Conservation (phyloP, 176 grass and related monocot genomes). For the Typha latifolia region DNA sequence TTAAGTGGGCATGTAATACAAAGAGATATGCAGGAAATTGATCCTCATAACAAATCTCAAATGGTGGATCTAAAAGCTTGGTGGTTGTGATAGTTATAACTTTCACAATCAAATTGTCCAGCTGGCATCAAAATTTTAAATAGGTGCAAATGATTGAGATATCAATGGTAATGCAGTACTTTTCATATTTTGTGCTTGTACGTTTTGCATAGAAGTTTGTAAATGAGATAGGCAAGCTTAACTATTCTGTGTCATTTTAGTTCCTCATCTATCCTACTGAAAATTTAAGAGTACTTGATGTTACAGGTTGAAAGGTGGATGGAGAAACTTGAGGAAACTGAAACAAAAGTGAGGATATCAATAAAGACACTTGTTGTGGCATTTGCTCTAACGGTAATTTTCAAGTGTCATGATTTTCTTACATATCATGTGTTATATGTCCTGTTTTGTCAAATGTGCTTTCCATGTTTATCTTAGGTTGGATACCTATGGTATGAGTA, state of each 20-base stretch:
- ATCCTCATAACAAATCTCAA: no score
- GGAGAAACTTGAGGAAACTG: constrained; percentile 94
- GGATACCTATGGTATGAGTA: constrained; percentile 96
- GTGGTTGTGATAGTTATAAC: no score
- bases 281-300: background rate
- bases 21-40: no score
- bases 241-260: background rate
- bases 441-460: constrained; percentile 3
- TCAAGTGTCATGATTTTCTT: constrained; percentile 13
- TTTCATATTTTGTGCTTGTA: no score
- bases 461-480: constrained; percentile 38
- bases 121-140: no score
- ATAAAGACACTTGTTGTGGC: constrained; percentile 67
- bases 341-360: constrained; percentile 60
- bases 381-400: constrained; percentile 59
- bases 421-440: background rate
- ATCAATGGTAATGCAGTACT: no score
- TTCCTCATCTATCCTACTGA: constrained; percentile 1
- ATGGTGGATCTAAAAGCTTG: no score
- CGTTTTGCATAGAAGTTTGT: no score
- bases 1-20: no score
- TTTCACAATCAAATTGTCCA: no score
- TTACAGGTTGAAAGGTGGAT: constrained; percentile 91
- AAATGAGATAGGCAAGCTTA: no score
- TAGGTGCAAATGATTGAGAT: no score